Percentiles rank a stretch among this genome's conserved stretches.
phyloP scores from a whole-genome alignment of 2,329 filamentous ascomycete species.

The Cordyceps farinosa region DNA sequence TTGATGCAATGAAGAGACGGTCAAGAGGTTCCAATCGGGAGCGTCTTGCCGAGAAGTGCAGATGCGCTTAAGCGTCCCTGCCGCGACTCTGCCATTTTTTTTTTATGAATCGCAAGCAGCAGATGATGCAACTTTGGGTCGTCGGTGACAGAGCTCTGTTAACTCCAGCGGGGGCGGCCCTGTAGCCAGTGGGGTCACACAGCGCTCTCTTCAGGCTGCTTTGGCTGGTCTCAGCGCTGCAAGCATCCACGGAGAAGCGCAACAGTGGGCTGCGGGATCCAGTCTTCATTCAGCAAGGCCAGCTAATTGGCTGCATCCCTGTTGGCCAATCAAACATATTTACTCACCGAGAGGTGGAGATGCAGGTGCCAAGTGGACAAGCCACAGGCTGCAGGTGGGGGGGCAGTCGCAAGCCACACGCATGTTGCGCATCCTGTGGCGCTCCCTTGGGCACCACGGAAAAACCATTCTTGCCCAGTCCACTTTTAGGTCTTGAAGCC shows the following conservation, averaged over 20 bases:
- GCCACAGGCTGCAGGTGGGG: background rate
- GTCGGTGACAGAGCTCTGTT: background rate
- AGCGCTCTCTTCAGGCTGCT: background rate
- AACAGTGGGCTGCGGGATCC: conserved; percentile 2
- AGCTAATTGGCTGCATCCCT: conserved; percentile 20
- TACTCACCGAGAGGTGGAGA: background rate
- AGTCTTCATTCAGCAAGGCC: background rate
- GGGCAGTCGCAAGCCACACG: background rate
- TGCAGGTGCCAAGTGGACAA: background rate
- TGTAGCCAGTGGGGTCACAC: background rate
- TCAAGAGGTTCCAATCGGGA: background rate
- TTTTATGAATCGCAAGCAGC: conserved; percentile 11
- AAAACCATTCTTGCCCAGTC: conserved; percentile 28
- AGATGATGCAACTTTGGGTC: conserved; percentile 6
- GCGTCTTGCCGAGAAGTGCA: conserved; percentile 11
- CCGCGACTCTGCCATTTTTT: background rate
- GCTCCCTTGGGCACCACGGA: conserved; percentile 25
- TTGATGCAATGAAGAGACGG: background rate
- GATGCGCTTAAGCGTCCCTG: background rate
- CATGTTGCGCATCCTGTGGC: background rate
- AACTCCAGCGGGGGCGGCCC: background rate
- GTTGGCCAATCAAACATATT: conserved; percentile 3
- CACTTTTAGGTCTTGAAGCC: conserved; percentile 40
- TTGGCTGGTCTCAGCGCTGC: background rate
- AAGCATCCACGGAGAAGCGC: conserved; percentile 4